Evolutionary conservation across 176 grass and related monocot genomes (phyloP).

Genomic region (Poa annua): DNA sequence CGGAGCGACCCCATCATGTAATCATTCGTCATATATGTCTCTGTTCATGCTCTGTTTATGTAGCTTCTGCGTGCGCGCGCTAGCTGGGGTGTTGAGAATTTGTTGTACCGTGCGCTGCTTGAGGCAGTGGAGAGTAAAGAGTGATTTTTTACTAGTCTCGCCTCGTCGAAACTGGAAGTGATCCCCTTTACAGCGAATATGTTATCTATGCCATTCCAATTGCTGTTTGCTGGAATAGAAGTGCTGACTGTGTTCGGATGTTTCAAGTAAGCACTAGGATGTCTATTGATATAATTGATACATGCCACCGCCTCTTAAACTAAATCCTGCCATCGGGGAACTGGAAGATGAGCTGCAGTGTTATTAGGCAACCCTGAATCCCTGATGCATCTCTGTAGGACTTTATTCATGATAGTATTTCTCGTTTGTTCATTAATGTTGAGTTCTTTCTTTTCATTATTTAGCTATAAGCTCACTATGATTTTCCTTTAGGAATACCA

Average conservation of each 20-base stretch:
- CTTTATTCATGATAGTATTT: neutral
- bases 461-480: slow-evolving; percentile 20
- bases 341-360: neutral
- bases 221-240: no score
- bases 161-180: no score
- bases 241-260: no score
- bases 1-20: slow-evolving; percentile 38
- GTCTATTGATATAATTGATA: no score
- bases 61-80: neutral
- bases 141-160: neutral
- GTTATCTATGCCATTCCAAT: no score
- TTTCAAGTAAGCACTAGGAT: no score
- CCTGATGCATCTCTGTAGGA: neutral
- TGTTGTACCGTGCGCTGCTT: neutral
- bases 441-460: neutral
- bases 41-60: neutral
- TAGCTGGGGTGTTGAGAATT: neutral
- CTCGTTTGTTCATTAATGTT: neutral
- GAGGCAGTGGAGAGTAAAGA: neutral
- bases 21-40: no score
- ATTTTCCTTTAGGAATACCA: slow-evolving; percentile 40
- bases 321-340: neutral
- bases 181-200: no score
- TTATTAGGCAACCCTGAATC: neutral
- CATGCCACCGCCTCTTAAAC: no score